These are phyloP conservation scores for Solanum piurae DNA, from an alignment of 257 asterid species.

Conservation along the genomic window DNA sequence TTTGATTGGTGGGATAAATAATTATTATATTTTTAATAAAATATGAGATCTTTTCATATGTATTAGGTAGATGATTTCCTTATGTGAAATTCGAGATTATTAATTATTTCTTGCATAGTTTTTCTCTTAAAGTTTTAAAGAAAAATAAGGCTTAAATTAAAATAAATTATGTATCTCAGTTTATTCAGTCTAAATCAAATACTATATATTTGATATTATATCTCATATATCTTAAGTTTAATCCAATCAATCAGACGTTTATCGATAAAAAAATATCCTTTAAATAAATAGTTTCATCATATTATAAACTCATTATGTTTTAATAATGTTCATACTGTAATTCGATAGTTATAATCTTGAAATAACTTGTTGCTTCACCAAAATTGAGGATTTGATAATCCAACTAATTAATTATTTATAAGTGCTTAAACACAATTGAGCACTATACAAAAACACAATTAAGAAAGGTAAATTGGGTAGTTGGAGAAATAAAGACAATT, in stretches of 20 bases:
- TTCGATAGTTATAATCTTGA: no score
- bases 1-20: neutral
- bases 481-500: neutral
- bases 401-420: neutral
- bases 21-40: neutral
- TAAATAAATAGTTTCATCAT: neutral
- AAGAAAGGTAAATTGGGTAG: neutral
- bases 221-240: no score
- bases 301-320: no score
- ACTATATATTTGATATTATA: no score
- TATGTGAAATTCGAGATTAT: neutral
- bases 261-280: no score
- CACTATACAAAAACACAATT: neutral
- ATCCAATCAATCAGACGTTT: no score
- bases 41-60: neutral
- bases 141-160: no score
- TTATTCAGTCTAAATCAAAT: no score
- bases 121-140: neutral
- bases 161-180: no score
- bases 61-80: neutral
- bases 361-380: neutral
- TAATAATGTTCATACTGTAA: rapidly evolving
- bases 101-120: no score
- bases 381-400: no score
- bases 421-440: neutral